phyloP scores from a whole-genome alignment of 441 rosid species.

The Populus hybrid region DNA sequence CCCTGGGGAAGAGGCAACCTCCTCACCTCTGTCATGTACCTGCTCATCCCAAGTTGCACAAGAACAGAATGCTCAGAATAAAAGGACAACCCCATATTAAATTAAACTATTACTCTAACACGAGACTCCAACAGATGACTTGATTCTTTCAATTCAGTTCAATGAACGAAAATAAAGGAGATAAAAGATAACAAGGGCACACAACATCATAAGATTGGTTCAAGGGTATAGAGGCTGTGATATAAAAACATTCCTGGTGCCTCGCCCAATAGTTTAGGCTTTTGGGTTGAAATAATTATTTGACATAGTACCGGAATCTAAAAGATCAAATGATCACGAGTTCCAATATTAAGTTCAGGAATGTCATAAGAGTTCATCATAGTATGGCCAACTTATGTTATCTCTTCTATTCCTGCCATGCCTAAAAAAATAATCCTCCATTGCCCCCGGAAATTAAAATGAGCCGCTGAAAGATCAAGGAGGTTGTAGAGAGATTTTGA shows the following conservation, averaged over 20 bases:
- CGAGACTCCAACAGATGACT: not conserved
- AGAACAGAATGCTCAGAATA: not conserved
- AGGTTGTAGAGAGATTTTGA: not conserved
- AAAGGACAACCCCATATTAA: not conserved
- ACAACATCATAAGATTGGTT: too few species aligned
- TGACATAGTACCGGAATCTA: too few species aligned
- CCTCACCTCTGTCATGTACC: conserved; percentile 94
- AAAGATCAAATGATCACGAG: not conserved
- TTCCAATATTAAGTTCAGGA: not conserved
- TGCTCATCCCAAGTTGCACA: conserved; percentile 29
- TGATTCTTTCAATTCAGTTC: not conserved
- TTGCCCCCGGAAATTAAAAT: not conserved
- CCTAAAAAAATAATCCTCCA: not conserved
- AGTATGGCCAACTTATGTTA: too few species aligned
- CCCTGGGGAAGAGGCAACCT: conserved; percentile 76
- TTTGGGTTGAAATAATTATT: too few species aligned
- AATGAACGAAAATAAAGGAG: too few species aligned
- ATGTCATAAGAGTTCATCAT: not conserved
- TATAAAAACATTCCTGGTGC: not conserved
- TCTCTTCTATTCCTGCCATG: not conserved
- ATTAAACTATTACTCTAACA: too few species aligned
- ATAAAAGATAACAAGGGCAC: too few species aligned
- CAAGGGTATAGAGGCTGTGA: too few species aligned
- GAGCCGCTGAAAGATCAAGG: not conserved
- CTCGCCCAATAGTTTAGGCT: not conserved